Evolutionary conservation across 23 red algal genomes (phyloP), one percentile per base, ranked within the genome.

Genomic region (Gracilariopsis chorda): DNA sequence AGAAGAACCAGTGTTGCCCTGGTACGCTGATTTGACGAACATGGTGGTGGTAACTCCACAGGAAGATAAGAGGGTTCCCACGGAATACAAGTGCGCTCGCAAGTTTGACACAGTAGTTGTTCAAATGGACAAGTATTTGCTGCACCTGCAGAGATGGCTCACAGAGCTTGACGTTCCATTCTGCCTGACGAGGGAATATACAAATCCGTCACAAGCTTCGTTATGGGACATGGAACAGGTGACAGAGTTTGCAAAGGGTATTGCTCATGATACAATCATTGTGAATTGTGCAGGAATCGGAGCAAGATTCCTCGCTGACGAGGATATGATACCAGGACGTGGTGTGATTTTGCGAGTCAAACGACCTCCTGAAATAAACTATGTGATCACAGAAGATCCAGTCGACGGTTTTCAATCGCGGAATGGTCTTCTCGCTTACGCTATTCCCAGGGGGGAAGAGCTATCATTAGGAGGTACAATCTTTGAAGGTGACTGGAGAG

Each of bases 231-330:
- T 52, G 65, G 29, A 19, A 19, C 53, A 45, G 14, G 82, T 74
- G 3, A 36, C 49, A 46, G 17, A 74, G 46, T 87, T 72, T 87
- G 82, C 64, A 53, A 87, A 32, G 55, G 44, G 24, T 0, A 87
- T 67, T 19, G 53, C 46, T 7, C 35, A 53, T 16, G 48, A 74
- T 32, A 35, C 82, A 33, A 70, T 94, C 19, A 27, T 94, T 35
- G 83, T 94, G 34, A 94, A 94, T 61, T 94, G 92, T 44, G 58
- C 83, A n/a, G 92, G 92, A 27, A 77, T 94, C 24, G 82, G 92
- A 11, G 75, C 92, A 45, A 82, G 61, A 30, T 68, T 94, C 36
- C 68, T 88, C 19, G 56, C 63, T 23, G 92, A 88, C 28, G 86
- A 84, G 53, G 46, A 64, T n/a, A 44, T 95, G 37, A 87, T 77